Evolutionary conservation across 2,329 filamentous ascomycete species (phyloP).

Genomic region (Claviceps sp.): DNA sequence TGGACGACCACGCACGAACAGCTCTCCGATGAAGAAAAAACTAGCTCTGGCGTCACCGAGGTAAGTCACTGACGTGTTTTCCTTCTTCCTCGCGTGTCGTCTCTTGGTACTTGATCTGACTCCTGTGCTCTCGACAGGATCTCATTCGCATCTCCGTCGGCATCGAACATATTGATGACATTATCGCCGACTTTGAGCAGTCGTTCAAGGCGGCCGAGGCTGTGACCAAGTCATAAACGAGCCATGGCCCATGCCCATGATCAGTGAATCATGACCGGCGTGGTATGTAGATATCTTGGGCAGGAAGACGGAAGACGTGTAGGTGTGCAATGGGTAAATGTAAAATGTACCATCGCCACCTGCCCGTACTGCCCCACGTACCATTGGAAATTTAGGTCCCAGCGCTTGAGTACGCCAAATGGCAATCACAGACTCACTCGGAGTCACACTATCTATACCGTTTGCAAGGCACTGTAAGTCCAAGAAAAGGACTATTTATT

Average conservation of each 20-base stretch:
- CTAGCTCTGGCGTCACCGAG: conserved; percentile 69
- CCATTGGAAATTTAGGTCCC: no score
- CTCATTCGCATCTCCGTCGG: conserved; percentile 91
- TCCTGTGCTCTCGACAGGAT: conserved; percentile 36
- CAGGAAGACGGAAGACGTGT: not conserved
- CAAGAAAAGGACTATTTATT: no score
- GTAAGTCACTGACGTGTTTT: conserved; percentile 17
- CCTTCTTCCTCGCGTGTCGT: no score
- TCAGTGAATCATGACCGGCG: not conserved
- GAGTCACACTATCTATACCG: no score
- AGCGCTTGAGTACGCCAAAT: no score
- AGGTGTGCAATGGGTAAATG: not conserved
- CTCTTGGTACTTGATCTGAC: not conserved
- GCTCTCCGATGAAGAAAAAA: conserved; percentile 68
- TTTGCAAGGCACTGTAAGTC: no score
- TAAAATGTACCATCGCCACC: no score
- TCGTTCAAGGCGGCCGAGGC: conserved; percentile 54
- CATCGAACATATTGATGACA: conserved; percentile 94
- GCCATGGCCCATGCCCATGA: not conserved
- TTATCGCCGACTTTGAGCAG: conserved; percentile 90
- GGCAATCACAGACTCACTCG: no score
- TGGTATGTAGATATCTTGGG: not conserved
- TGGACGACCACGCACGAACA: conserved; percentile 95
- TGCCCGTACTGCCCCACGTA: no score
- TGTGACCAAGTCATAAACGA: conserved; percentile 15